Evolutionary conservation across 1,139 yeast genomes (phyloP).

Genomic region (Taphrina confusa): DNA sequence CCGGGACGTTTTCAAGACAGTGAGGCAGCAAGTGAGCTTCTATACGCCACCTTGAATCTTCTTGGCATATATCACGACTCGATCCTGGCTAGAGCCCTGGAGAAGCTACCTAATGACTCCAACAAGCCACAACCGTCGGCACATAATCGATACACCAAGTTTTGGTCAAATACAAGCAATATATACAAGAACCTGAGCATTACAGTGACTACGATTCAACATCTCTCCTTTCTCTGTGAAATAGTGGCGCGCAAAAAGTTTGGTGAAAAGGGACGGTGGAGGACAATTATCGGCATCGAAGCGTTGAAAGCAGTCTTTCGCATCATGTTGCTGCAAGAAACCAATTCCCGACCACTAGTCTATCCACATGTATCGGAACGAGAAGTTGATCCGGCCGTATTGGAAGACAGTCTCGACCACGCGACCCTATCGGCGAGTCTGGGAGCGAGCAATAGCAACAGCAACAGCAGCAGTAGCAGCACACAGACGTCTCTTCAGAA

Average conservation of each 20-base stretch:
- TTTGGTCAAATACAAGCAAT: slow-evolving; percentile 41
- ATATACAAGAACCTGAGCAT: slow-evolving; percentile 46
- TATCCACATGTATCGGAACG: slow-evolving; percentile 47
- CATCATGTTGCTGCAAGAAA: slow-evolving; percentile 44
- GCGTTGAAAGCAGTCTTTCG: slow-evolving; percentile 45
- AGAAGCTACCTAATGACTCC: slow-evolving; percentile 38
- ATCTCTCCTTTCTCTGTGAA: slow-evolving; percentile 49
- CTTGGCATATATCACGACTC: slow-evolving; percentile 50
- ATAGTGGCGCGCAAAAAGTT: slow-evolving; percentile 45
- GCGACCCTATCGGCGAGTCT: slow-evolving; percentile 17
- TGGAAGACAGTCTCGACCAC: slow-evolving; percentile 37
- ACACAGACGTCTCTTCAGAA: neutral
- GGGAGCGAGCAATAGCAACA: neutral
- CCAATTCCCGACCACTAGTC: slow-evolving; percentile 45
- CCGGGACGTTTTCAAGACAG: slow-evolving; percentile 51
- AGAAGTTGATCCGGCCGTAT: slow-evolving; percentile 45
- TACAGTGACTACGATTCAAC: slow-evolving; percentile 46
- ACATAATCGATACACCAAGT: slow-evolving; percentile 47
- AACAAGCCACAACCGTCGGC: slow-evolving; percentile 41
- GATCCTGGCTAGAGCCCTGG: slow-evolving; percentile 46
- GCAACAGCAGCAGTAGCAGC: neutral
- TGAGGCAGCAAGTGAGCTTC: slow-evolving; percentile 47
- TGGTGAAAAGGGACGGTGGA: slow-evolving; percentile 46
- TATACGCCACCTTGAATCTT: slow-evolving; percentile 47
- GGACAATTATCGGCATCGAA: slow-evolving; percentile 46